Percentiles rank a stretch among this genome's conserved stretches.
Conservation (phyloP, 2,329 filamentous ascomycete species). For the Colletotrichum chlorophyti region DNA sequence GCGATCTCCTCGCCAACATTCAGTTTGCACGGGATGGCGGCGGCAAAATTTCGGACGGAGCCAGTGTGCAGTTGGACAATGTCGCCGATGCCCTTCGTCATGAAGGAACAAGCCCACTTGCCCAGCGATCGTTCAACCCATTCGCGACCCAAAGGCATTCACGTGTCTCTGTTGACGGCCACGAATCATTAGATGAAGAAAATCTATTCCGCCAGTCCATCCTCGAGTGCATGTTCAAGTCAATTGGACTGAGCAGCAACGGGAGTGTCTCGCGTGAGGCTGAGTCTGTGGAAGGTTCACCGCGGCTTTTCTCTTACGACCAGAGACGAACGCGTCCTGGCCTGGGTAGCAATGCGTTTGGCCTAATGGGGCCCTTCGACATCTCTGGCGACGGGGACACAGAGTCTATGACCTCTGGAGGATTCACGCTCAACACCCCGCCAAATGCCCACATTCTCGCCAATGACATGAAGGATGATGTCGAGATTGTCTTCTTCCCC, state of each 20-base stretch:
- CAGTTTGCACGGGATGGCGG: conserved; percentile 70
- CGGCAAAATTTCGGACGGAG: conserved; percentile 44
- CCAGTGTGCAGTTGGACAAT: conserved; percentile 36
- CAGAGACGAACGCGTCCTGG: conserved; percentile 79
- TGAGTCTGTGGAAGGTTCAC: conserved; percentile 84
- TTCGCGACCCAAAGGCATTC: conserved; percentile 60
- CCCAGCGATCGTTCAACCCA: conserved; percentile 60
- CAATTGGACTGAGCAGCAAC: conserved; percentile 79
- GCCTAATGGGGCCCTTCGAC: conserved; percentile 87
- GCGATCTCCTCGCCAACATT: conserved; percentile 82
- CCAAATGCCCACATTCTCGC: conserved; percentile 71
- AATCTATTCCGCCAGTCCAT: conserved; percentile 88
- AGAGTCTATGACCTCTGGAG: conserved; percentile 81
- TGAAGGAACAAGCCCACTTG: conserved; percentile 52
- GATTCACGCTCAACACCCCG: conserved; percentile 64
- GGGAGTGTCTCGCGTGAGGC: conserved; percentile 70
- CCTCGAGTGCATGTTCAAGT: conserved; percentile 93
- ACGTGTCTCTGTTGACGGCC: conserved; percentile 66
- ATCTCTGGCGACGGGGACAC: conserved; percentile 80
- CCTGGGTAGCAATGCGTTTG: conserved; percentile 82
- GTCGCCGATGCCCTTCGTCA: conserved; percentile 38
- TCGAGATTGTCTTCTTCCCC: conserved; percentile 97
- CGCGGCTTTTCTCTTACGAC: conserved; percentile 84
- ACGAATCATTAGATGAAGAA: conserved; percentile 88
- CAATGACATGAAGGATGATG: conserved; percentile 86